Conservation (phyloP, 2,329 filamentous ascomycete genomes). For the Exophiala sideris region DNA sequence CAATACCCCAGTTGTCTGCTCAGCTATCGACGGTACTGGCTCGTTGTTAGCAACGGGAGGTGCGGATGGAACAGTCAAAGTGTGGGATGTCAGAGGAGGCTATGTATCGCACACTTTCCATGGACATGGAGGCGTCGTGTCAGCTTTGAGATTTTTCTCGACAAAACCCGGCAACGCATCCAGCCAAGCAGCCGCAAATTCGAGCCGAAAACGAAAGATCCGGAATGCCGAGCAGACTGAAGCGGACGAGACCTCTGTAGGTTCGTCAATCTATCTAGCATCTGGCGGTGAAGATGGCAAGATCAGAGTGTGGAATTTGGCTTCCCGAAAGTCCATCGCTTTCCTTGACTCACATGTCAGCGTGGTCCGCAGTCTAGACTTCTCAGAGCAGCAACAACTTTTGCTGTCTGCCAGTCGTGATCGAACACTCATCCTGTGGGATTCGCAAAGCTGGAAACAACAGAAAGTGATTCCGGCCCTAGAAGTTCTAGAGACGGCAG, state of each 20-base stretch:
- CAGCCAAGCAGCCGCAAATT: neutral
- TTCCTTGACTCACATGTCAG: constrained; percentile 90
- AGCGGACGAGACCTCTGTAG: constrained; percentile 39
- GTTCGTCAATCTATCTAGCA: constrained; percentile 67
- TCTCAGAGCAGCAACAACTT: constrained; percentile 68
- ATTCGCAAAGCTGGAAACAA: constrained; percentile 78
- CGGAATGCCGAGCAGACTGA: constrained; percentile 46
- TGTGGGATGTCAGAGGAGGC: constrained; percentile 87
- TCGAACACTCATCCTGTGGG: constrained; percentile 92
- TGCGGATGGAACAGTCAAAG: constrained; percentile 89
- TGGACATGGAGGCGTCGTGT: constrained; percentile 86
- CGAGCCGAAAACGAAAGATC: constrained; percentile 35
- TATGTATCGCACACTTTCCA: constrained; percentile 95
- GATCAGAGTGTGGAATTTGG: constrained; percentile 84
- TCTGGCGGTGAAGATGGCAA: constrained; percentile 94
- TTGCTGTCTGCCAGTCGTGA: constrained; percentile 85
- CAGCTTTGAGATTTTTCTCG: constrained; percentile 88
- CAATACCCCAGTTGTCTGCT: constrained; percentile 79
- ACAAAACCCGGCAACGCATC: constrained; percentile 27
- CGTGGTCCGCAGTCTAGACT: constrained; percentile 84
- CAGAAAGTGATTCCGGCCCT: constrained; percentile 77
- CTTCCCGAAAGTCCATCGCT: constrained; percentile 73
- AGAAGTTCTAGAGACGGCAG: constrained; percentile 79
- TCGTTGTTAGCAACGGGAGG: constrained; percentile 89
- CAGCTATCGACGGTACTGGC: constrained; percentile 80